Base-by-base conservation (phyloP, 768 basidiomycete genomes). In the Collybiopsis confluens region DNA sequence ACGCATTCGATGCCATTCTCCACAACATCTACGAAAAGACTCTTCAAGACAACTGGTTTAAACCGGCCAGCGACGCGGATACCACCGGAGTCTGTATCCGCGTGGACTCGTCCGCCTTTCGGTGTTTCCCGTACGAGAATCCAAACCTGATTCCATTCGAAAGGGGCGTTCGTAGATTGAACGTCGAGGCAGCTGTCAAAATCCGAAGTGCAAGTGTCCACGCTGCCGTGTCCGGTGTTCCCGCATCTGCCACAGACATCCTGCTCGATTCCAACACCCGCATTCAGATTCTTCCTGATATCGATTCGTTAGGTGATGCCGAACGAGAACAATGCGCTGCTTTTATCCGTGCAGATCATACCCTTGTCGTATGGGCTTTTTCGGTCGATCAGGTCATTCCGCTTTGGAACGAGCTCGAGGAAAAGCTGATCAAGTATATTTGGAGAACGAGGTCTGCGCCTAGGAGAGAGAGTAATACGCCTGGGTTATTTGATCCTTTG, bases 301-400 rank as follows among this genome's bases (percentile, higher is more conserved):
- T 93, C 59, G 65, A 70, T 33, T 74, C 78, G 46, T 73, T 95
- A 33, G 85, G 86, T 1, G 72, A 79, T 35, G 91, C 90, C 3
- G 89, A 93, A 64, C 92, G 92, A 71, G 91, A 93, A 50, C 90
- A 92, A 59, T 91, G 88, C 45, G 91, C 85, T 16, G 92, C 92
- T 1, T 94, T 94, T 61, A 81, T 92, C 49, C 41, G 56, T 4
- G 21, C 30, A 15, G 56, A 56, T n/a, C 26, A 28, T n/a, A 45
- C 50, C 21, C 80, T 93, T n/a, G 76, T 93, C 21, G 79, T 92
- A 21, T 94, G 91, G 91, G 79, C 85, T 1, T 88, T 92, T 65
- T 74, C 80, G 55, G 73, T 92, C 38, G 80, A 82, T 55, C 63
- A 64, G 38, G 85, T 94, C 59, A 83, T 92, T 54, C 82, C 85